These are phyloP conservation scores for Alternaria sp. DNA, from an alignment of 2,329 filamentous ascomycete genomes.

Conservation along the genomic window DNA sequence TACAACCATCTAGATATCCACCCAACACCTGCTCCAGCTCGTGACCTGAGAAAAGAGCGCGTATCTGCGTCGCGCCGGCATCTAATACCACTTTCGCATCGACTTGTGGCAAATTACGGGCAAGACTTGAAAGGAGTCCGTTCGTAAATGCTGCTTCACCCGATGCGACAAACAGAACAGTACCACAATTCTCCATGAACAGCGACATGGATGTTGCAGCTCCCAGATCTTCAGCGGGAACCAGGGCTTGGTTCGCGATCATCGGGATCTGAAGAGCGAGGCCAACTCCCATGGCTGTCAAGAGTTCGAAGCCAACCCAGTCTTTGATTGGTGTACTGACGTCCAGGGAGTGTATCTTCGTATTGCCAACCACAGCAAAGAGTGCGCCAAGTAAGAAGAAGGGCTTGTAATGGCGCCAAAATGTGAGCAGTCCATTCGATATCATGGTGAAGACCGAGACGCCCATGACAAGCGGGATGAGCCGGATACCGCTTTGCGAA, in stretches of 20 bases:
- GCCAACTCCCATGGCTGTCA: slow-evolving; percentile 56
- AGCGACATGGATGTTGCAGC: slow-evolving; percentile 52
- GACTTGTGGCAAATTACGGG: slow-evolving; percentile 46
- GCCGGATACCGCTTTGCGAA: slow-evolving; percentile 36
- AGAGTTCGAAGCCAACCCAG: slow-evolving; percentile 60
- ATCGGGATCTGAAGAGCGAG: slow-evolving; percentile 53
- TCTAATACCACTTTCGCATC: slow-evolving; percentile 48
- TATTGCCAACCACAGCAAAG: slow-evolving; percentile 27
- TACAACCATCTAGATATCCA: slow-evolving; percentile 39
- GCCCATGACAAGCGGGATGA: slow-evolving; percentile 40
- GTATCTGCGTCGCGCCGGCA: slow-evolving; percentile 56
- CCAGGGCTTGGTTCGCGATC: slow-evolving; percentile 51
- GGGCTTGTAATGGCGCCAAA: slow-evolving; percentile 53
- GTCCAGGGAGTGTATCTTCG: slow-evolving; percentile 47
- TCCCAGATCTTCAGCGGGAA: slow-evolving; percentile 49
- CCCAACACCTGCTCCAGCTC: slow-evolving; percentile 32
- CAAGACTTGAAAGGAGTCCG: slow-evolving; percentile 46
- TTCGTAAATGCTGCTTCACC: slow-evolving; percentile 55
- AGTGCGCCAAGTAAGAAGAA: slow-evolving; percentile 50
- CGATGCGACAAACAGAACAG: slow-evolving; percentile 54
- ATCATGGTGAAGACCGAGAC: slow-evolving; percentile 40
- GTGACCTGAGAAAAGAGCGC: slow-evolving; percentile 40
- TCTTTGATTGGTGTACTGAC: slow-evolving; percentile 46
- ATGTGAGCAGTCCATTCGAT: slow-evolving; percentile 35
- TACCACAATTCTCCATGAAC: slow-evolving; percentile 55